Evolutionary conservation across 176 grass and related monocot genomes (phyloP).

Genomic region (Aegilops sharonensis): DNA sequence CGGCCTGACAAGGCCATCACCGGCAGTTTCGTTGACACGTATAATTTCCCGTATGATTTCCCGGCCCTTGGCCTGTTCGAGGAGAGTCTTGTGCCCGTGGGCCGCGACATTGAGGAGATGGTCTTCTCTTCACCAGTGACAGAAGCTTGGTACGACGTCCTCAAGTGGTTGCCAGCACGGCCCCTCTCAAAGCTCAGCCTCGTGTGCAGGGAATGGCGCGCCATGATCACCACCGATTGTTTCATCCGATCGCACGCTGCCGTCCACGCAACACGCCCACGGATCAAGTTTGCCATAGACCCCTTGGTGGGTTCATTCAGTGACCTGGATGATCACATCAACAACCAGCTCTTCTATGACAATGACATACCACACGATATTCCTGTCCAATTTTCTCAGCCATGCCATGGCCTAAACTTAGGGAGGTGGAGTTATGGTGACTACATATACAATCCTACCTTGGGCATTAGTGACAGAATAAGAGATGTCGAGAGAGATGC

Average conservation of each 20-base stretch:
- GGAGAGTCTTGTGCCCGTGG: background rate
- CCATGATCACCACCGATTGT: background rate
- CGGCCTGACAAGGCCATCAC: background rate
- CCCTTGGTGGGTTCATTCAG: background rate
- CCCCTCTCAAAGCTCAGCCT: background rate
- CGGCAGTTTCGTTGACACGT: background rate
- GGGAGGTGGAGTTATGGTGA: background rate
- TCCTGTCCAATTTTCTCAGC: background rate
- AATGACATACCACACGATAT: too few relatives aligned
- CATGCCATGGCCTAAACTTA: constrained; percentile 3
- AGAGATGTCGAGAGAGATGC: background rate
- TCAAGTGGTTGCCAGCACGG: background rate
- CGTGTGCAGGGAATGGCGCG: background rate
- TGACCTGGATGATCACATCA: background rate
- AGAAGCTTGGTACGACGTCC: background rate
- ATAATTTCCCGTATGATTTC: background rate
- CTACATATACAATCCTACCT: background rate
- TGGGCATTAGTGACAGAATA: accelerated
- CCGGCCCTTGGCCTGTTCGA: background rate
- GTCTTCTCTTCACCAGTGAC: background rate
- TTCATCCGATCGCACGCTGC: background rate
- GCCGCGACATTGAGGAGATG: background rate
- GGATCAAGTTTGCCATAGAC: background rate
- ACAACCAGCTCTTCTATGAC: background rate
- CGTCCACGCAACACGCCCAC: background rate